Percentiles rank a stretch among this genome's conserved stretches.
These are phyloP conservation scores for Colletotrichum spaethianum DNA, from an alignment of 2,329 filamentous ascomycete genomes.

Conservation along the genomic window DNA sequence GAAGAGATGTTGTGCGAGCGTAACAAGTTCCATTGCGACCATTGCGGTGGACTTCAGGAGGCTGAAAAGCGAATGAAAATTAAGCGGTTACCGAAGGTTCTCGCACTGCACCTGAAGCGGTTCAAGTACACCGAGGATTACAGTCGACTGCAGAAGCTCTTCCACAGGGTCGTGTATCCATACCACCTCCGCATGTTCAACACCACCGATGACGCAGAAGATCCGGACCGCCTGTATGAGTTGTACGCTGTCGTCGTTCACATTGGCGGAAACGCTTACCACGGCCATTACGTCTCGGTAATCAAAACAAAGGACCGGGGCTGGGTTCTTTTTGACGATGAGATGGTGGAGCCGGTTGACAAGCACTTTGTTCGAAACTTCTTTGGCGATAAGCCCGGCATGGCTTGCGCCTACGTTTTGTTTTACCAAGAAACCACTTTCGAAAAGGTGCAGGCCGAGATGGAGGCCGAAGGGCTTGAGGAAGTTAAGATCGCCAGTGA, in stretches of 20 bases:
- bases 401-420: constrained; percentile 95
- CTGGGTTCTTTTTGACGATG: constrained; percentile 97
- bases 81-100: constrained; percentile 90
- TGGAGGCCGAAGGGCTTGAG: constrained; percentile 83
- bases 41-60: constrained; percentile 95
- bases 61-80: constrained; percentile 99
- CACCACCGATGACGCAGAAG: constrained; percentile 94
- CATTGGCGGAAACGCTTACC: constrained; percentile 96
- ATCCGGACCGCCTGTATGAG: constrained; percentile 95
- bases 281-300: constrained; percentile 97
- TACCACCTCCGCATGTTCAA: constrained; percentile 98
- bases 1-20: constrained; percentile 99
- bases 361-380: constrained; percentile 97
- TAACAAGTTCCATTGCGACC: constrained; percentile 99
- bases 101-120: constrained; percentile 93
- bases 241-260: constrained; percentile 97
- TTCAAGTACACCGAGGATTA: constrained; percentile 99
- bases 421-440: constrained; percentile 95
- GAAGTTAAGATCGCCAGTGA: constrained; percentile 71
- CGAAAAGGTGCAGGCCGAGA: constrained; percentile 79
- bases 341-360: constrained; percentile 98
- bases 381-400: constrained; percentile 91
- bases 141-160: constrained; percentile 93
- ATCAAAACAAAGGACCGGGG: constrained; percentile 97
- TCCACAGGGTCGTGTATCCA: constrained; percentile 96